Evolutionary conservation across 129 eudicot genomes (phyloP), one percentile per base, ranked within the genome.

Genomic region (Deinandra increscens): DNA sequence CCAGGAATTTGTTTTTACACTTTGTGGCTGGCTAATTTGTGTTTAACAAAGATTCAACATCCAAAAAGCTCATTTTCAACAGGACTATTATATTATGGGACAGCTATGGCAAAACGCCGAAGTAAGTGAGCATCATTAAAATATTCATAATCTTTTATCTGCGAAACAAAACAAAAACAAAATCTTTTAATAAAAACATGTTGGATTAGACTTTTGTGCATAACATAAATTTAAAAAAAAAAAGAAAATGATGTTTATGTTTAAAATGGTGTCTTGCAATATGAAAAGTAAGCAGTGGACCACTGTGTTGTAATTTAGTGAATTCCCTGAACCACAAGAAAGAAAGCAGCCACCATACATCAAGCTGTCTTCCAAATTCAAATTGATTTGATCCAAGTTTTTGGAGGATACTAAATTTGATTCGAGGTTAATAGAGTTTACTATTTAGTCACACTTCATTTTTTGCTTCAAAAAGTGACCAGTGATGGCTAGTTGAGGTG

Each of bases 31-130:
- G 98, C 20, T 93, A 88, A 71, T 93, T 93, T 72, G 92, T 74
- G 55, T 90, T 85, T 42, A 92, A 89, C 66, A 81, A 84, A 76
- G 96, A 93, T 72, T 89, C 98, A 0, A 83, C 95, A 1, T 68
- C 95, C 4, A 37, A 55, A 55, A 55, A 22, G 8, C 61, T 55
- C 1, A 20, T 55, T 0, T 55, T 55, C 36, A 55, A 55, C 7
- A 22, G 33, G 37, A 22, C 61, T 4, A 95, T 93, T 22, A 89
- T 91, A n/a, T 64, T 93, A 75, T 66, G 96, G 41, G 98, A 92
- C 59, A 92, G 78, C 60, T 92, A 92, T 61, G 79, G 78, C 5
- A 91, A 91, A 85, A 78, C 77, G 38, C 88, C 80, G 55, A 93
- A 89, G 84, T 88, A 81, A 77, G 70, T 9, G 7, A 73, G 48